phyloP scores from a whole-genome alignment of 768 basidiomycete genomes.

The Mycena metata region DNA sequence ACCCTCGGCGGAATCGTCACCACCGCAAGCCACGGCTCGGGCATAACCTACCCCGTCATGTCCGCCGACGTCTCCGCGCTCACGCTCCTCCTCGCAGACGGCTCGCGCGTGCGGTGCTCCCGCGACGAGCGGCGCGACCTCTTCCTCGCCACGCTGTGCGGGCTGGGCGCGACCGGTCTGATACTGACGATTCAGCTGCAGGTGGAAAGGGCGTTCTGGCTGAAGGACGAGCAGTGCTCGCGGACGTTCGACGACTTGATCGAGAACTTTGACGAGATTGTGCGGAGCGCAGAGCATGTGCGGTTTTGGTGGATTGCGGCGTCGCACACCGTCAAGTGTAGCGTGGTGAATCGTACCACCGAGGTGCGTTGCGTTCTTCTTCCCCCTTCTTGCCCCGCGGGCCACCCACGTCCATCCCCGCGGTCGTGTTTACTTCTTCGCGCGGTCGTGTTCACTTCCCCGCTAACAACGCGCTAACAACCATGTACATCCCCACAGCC shows the following conservation, averaged over 20 bases:
- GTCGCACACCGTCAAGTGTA: constrained; percentile 78
- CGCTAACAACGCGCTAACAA: too few relatives aligned
- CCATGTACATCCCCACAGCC: too few relatives aligned
- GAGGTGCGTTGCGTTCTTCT: too few relatives aligned
- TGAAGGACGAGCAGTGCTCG: constrained; percentile 80
- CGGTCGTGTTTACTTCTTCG: constrained; percentile 24
- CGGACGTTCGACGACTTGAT: constrained; percentile 75
- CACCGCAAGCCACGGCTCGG: constrained; percentile 96
- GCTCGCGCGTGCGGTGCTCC: constrained; percentile 78
- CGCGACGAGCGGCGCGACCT: constrained; percentile 75
- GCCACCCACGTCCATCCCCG: constrained; percentile 20
- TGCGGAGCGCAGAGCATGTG: constrained; percentile 83
- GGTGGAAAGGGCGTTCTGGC: constrained; percentile 86
- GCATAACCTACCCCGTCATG: constrained; percentile 82
- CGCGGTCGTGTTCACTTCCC: constrained; percentile 24
- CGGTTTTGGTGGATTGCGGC: constrained; percentile 97
- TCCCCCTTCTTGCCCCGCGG: too few relatives aligned
- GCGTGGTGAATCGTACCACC: constrained; percentile 79
- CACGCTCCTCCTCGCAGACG: constrained; percentile 84
- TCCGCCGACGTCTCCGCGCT: constrained; percentile 85
- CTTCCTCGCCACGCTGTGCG: constrained; percentile 91
- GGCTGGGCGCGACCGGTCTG: constrained; percentile 91
- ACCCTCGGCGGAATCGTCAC: constrained; percentile 93
- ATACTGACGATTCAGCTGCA: constrained; percentile 83
- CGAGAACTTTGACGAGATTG: constrained; percentile 65